These are phyloP conservation scores for Grosmannia serpens DNA, from an alignment of 2,329 filamentous ascomycete genomes.

Conservation along the genomic window DNA sequence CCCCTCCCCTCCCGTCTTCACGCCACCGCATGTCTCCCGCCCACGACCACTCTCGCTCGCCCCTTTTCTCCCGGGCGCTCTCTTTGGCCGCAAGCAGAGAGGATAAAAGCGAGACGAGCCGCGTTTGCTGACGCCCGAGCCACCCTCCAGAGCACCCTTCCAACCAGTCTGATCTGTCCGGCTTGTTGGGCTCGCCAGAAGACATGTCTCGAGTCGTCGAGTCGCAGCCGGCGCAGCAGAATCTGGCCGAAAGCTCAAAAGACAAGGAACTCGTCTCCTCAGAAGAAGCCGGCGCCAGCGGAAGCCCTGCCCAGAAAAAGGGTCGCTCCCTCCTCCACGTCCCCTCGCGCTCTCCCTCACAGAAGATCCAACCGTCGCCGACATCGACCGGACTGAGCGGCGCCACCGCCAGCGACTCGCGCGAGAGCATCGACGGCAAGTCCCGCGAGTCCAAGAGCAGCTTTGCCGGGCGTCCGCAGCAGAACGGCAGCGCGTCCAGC, in stretches of 20 bases:
- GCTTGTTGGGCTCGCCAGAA: conserved; percentile 5
- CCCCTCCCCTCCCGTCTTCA: not conserved
- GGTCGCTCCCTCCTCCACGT: conserved; percentile 43
- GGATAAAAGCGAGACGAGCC: not conserved
- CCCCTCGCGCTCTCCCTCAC: conserved; percentile 51
- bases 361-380: conserved; percentile 46
- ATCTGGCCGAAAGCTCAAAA: conserved; percentile 28
- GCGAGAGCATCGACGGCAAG: conserved; percentile 50
- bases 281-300: conserved; percentile 24
- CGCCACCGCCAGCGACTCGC: conserved; percentile 44
- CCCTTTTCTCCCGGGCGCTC: not conserved
- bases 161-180: conserved; percentile 1
- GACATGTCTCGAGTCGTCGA: conserved; percentile 22
- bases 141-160: not conserved
- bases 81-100: not conserved
- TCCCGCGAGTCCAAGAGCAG: conserved; percentile 57
- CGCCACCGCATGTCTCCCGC: not conserved
- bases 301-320: conserved; percentile 28
- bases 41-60: not conserved
- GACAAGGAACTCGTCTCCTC: conserved; percentile 29
- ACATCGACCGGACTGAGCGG: conserved; percentile 50
- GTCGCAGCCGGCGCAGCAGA: conserved; percentile 20
- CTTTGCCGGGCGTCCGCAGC: conserved; percentile 44
- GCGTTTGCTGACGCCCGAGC: not conserved
- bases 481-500: conserved; percentile 58